Conservation (phyloP, 768 basidiomycete species). For the Artomyces pyxidatus region DNA sequence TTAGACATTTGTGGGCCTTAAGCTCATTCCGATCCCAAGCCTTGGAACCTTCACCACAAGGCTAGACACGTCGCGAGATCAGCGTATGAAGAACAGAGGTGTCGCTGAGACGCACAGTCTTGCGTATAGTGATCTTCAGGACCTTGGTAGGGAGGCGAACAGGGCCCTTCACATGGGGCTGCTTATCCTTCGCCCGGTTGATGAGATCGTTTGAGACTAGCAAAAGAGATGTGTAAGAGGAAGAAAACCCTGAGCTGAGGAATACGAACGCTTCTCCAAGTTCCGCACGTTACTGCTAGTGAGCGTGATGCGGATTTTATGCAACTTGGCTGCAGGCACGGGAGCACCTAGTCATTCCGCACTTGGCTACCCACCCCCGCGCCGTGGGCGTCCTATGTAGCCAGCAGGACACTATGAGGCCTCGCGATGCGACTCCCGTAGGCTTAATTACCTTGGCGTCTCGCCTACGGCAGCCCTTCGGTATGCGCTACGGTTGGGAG, state of each 20-base stretch:
- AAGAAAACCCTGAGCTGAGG: background rate
- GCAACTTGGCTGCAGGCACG: conserved; percentile 83
- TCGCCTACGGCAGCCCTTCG: too few species aligned
- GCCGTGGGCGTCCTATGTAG: too few species aligned
- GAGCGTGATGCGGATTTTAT: conserved; percentile 99
- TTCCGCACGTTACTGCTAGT: conserved; percentile 97
- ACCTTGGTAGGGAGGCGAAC: conserved; percentile 99
- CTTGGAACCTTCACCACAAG: conserved; percentile 99
- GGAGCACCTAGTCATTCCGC: too few species aligned
- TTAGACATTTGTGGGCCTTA: conserved; percentile 98
- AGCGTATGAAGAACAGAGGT: conserved; percentile 3
- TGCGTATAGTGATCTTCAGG: conserved; percentile 98
- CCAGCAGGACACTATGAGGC: too few species aligned
- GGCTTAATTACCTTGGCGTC: too few species aligned
- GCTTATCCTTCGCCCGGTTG: conserved; percentile 99
- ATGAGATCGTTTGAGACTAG: conserved; percentile 93
- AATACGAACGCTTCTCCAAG: conserved; percentile 87
- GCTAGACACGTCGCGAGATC: conserved; percentile 35
- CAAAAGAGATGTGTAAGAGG: background rate
- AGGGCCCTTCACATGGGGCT: conserved; percentile 97
- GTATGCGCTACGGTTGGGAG: too few species aligned
- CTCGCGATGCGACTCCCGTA: too few species aligned
- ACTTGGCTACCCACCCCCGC: too few species aligned
- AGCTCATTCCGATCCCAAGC: conserved; percentile 99
- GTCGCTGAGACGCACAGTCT: conserved; percentile 60